phyloP scores from a whole-genome alignment of 2,329 filamentous ascomycete species.

The Myotisia sp. region DNA sequence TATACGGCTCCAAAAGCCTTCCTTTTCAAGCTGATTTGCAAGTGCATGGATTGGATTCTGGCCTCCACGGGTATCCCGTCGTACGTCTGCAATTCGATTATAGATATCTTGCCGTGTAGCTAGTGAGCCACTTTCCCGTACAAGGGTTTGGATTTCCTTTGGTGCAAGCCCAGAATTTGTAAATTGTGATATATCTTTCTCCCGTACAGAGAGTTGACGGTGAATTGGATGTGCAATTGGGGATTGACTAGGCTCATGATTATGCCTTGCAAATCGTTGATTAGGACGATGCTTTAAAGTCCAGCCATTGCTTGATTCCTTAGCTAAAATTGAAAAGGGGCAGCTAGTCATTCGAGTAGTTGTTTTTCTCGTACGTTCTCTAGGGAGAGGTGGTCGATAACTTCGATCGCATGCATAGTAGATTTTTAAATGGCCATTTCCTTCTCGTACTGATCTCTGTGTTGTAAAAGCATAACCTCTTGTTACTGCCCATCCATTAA shows the following conservation, averaged over 20 bases:
- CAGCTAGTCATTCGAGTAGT: background rate
- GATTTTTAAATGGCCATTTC: background rate
- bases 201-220: background rate
- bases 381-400: background rate
- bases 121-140: background rate
- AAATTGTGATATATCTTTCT: background rate
- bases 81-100: slow-evolving; percentile 1
- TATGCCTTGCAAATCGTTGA: background rate
- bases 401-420: background rate
- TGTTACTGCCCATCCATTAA: background rate
- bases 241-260: background rate
- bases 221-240: background rate
- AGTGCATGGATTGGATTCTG: slow-evolving; percentile 1
- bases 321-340: slow-evolving; percentile 1
- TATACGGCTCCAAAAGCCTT: background rate
- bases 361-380: slow-evolving; percentile 1
- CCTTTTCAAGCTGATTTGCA: background rate
- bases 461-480: background rate
- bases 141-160: slow-evolving; percentile 1
- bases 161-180: background rate
- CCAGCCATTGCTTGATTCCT: background rate
- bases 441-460: background rate
- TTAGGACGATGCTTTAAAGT: background rate
- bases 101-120: background rate
- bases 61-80: background rate